Evolutionary conservation across 2,329 filamentous ascomycete genomes (phyloP), one percentile per base, ranked within the genome.

Genomic region (Akanthomyces lecanii): DNA sequence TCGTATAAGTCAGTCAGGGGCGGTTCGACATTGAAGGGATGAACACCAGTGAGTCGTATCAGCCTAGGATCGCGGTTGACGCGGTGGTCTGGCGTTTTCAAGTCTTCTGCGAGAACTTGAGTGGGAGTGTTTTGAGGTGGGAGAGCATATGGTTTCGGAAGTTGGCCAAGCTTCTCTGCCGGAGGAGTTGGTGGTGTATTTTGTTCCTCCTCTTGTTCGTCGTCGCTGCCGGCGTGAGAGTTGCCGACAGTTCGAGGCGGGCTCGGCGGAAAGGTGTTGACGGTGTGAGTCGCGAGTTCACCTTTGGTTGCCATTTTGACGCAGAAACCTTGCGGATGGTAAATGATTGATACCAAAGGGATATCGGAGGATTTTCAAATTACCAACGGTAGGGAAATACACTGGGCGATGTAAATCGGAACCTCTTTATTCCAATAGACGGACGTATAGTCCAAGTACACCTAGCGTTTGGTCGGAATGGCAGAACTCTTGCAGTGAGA

Each of bases 11-110:
- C 86, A 61, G 85, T 90, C 10, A 97, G 77, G 0, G 93, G 92
- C 11, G 93, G 84, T 75, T 97, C 93, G 55, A 90, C 89, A 69
- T 97, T 97, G 79, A 96, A 96, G 1, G 93, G 93, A 74, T 97
- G 93, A 6, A 91, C 84, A 28, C 93, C 93, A 12, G 93, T 97
- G 16, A 97, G 79, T 57, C 93, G 85, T 67, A 97, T 95, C 18
- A 97, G 80, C 47, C 92, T 84, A 1, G 89, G 81, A 75, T 97
- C 92, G 73, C 93, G 83, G 25, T 87, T 82, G 23, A 97, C 90
- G 78, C 94, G 91, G 67, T 76, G 80, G 71, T 97, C 93, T 10
- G 93, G 93, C 0, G 92, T 97, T 66, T 89, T 89, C 66, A 90
- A 80, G 72, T 97, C 92, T 70, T 91, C 77, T n/a, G 86, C 80